phyloP scores from a whole-genome alignment of 1,139 yeast species.

The Kodamaea fungicola region DNA sequence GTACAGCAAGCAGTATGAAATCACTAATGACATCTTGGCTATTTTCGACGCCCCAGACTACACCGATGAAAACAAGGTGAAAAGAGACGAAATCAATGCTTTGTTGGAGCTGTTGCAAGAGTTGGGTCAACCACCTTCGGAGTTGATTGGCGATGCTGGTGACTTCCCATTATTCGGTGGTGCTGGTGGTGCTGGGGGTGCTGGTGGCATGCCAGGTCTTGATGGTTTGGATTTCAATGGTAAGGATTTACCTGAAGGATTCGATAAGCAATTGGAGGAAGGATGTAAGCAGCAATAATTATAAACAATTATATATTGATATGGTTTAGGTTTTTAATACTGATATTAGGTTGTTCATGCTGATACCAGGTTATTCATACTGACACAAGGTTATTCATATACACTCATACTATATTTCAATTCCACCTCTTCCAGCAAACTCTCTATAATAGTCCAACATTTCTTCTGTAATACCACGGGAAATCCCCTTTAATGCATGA shows the following conservation, averaged over 20 bases:
- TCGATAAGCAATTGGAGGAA: constrained; percentile 42
- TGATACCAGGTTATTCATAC: too few relatives aligned
- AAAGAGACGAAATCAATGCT: constrained; percentile 51
- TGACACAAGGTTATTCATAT: too few relatives aligned
- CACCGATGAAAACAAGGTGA: constrained; percentile 46
- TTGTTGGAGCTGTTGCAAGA: constrained; percentile 72
- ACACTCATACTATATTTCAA: constrained; percentile 28
- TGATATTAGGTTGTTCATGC: too few relatives aligned
- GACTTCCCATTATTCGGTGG: constrained; percentile 57
- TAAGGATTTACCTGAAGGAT: constrained; percentile 45
- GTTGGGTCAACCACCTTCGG: constrained; percentile 86
- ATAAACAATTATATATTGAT: too few relatives aligned
- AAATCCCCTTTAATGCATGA: constrained; percentile 61
- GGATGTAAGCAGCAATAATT: constrained; percentile 20
- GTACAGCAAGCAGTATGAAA: constrained; percentile 53
- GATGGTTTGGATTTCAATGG: constrained; percentile 38
- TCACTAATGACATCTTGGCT: constrained; percentile 50
- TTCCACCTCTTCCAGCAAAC: constrained; percentile 52
- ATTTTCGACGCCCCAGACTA: constrained; percentile 57
- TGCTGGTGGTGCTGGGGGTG: constrained; percentile 25
- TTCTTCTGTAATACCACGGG: constrained; percentile 76
- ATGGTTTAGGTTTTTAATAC: too few relatives aligned
- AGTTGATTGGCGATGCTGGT: constrained; percentile 64
- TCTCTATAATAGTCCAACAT: constrained; percentile 74
- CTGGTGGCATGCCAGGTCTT: constrained; percentile 16